These are phyloP conservation scores for Macrolepiota dolichaula DNA, from an alignment of 768 basidiomycete genomes.

Conservation along the genomic window DNA sequence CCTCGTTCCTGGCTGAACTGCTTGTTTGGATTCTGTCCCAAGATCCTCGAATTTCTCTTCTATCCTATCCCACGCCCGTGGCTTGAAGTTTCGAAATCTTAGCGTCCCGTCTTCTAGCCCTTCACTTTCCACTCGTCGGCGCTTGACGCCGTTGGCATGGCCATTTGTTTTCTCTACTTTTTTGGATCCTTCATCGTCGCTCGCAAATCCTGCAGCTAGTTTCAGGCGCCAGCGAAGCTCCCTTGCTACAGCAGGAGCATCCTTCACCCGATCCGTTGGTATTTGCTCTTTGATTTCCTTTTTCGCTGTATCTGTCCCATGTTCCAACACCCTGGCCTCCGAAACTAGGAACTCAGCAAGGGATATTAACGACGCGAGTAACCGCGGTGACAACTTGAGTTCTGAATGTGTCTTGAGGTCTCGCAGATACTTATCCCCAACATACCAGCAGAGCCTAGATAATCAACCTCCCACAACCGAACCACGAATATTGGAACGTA, in stretches of 20 bases:
- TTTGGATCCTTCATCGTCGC: slow-evolving; percentile 60
- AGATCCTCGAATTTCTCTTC: slow-evolving; percentile 17
- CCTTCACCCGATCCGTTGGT: slow-evolving; percentile 77
- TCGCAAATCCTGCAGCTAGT: slow-evolving; percentile 54
- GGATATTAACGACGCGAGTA: slow-evolving; percentile 66
- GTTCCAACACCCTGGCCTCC: slow-evolving; percentile 72
- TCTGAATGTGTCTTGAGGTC: slow-evolving; percentile 56
- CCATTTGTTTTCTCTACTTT: slow-evolving; percentile 22
- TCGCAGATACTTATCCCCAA: slow-evolving; percentile 75
- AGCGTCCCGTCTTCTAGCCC: slow-evolving; percentile 21
- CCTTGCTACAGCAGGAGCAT: slow-evolving; percentile 74
- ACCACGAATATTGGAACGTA: slow-evolving; percentile 24
- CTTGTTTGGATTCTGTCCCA: background rate
- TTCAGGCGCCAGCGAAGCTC: slow-evolving; percentile 85
- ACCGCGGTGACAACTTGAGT: slow-evolving; percentile 38
- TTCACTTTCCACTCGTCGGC: slow-evolving; percentile 37
- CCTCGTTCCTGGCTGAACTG: slow-evolving; percentile 5
- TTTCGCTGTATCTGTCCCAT: slow-evolving; percentile 64
- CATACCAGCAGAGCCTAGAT: slow-evolving; percentile 86
- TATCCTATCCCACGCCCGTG: slow-evolving; percentile 61
- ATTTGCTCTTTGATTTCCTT: slow-evolving; percentile 80
- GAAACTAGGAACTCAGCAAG: slow-evolving; percentile 78
- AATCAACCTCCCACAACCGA: background rate
- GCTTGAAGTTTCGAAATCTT: slow-evolving; percentile 65
- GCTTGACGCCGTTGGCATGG: slow-evolving; percentile 32